Conservation (phyloP, 73 alveolate genomes). For the Blepharisma stoltei region DNA sequence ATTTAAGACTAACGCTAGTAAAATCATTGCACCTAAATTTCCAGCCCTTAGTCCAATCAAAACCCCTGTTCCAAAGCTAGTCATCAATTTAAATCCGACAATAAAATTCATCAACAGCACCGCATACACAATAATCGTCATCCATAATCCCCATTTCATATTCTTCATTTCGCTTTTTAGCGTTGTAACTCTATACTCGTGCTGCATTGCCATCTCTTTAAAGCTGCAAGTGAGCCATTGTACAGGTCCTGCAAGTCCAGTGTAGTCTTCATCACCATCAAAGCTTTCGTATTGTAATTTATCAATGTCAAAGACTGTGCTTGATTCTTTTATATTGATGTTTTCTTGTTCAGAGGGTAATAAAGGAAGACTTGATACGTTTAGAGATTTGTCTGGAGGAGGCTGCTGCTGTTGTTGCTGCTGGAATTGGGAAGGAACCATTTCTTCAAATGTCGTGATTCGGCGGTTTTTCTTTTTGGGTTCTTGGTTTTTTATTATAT, state of each 20-base stretch:
- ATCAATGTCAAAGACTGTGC: slow-evolving; percentile 13
- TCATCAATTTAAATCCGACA: not conserved
- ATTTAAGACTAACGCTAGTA: not conserved
- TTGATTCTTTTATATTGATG: not conserved
- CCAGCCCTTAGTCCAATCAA: not conserved
- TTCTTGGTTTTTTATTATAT: slow-evolving; percentile 27
- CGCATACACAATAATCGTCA: not conserved
- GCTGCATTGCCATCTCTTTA: slow-evolving; percentile 5
- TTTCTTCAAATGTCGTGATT: slow-evolving; percentile 9
- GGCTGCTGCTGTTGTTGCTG: slow-evolving; percentile 7
- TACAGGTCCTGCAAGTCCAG: slow-evolving; percentile 24
- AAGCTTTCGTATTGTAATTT: not conserved
- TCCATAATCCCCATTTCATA: slow-evolving; percentile 2
- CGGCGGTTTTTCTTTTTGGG: not conserved
- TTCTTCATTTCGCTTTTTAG: not conserved
- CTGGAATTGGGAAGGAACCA: not conserved
- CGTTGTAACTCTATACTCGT: slow-evolving; percentile 7
- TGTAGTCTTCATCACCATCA: slow-evolving; percentile 16
- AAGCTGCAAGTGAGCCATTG: slow-evolving; percentile 27
- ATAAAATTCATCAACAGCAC: not conserved
- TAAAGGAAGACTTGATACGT: too few species aligned
- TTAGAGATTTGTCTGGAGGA: too few species aligned
- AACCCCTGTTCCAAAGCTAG: not conserved
- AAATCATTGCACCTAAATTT: not conserved
- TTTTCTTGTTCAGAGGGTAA: too few species aligned